Conservation (phyloP, 768 basidiomycete genomes). For the Termitomyces titanicus region DNA sequence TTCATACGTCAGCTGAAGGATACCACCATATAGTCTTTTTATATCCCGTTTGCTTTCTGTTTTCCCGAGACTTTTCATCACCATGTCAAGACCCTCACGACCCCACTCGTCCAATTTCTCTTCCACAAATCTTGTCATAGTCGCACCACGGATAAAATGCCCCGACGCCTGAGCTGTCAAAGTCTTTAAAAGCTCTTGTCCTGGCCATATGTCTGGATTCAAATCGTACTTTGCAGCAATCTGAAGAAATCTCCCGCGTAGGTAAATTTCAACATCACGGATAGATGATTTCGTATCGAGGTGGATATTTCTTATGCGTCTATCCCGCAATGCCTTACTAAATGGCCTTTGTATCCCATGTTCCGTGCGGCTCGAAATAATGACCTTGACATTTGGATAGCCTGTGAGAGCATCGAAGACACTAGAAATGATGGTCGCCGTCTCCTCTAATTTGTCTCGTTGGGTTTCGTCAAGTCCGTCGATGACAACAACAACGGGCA, state of each 20-base stretch:
- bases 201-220: slow-evolving; percentile 9
- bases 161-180: slow-evolving; percentile 10
- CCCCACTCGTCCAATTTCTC: slow-evolving; percentile 10
- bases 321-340: slow-evolving; percentile 1
- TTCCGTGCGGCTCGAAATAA: slow-evolving; percentile 19
- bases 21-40: slow-evolving; percentile 13
- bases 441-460: slow-evolving; percentile 2
- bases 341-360: slow-evolving; percentile 16
- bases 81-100: slow-evolving; percentile 6
- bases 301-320: slow-evolving; percentile 15
- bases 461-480: slow-evolving; percentile 20
- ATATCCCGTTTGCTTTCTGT: slow-evolving; percentile 9
- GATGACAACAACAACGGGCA: slow-evolving; percentile 17
- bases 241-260: slow-evolving; percentile 1
- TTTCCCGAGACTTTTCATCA: slow-evolving; percentile 6
- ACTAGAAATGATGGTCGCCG: slow-evolving; percentile 13
- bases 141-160: slow-evolving; percentile 16
- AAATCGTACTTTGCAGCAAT: slow-evolving; percentile 7
- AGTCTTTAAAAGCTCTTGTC: slow-evolving; percentile 3
- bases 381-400: slow-evolving; percentile 15
- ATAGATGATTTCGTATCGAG: slow-evolving; percentile 15
- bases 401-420: slow-evolving; percentile 6
- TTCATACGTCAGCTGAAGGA: not conserved
- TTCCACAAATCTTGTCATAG: slow-evolving; percentile 9
- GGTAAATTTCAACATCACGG: slow-evolving; percentile 11